Percentiles rank a stretch among this genome's conserved stretches.
phyloP scores from a whole-genome alignment of 371 early-diverging fungal genomes.

The Batrachochytrium dendrobatidis region DNA sequence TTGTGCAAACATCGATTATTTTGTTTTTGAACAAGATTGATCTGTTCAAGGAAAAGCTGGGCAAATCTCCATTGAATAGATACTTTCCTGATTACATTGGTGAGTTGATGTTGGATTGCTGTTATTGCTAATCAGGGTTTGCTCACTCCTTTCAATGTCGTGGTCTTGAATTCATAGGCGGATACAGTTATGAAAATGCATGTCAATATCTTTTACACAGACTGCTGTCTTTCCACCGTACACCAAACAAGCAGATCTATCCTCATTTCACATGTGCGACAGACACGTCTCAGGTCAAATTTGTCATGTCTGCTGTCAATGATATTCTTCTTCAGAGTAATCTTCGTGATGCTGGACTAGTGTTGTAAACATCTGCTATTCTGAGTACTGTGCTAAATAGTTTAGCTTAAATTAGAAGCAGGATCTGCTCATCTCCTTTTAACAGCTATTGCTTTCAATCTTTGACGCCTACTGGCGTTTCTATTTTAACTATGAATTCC shows the following conservation, averaged over 20 bases:
- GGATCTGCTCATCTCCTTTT: too few species aligned
- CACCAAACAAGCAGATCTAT: slow-evolving; percentile 32
- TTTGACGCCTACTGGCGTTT: too few species aligned
- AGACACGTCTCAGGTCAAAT: slow-evolving; percentile 90
- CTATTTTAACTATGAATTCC: too few species aligned
- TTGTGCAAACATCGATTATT: slow-evolving; percentile 85
- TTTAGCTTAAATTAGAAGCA: too few species aligned
- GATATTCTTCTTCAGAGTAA: slow-evolving; percentile 91
- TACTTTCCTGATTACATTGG: slow-evolving; percentile 82
- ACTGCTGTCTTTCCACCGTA: background rate
- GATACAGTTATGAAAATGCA: background rate
- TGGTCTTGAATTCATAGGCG: background rate
- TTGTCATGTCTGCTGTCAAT: slow-evolving; percentile 89
- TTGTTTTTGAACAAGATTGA: slow-evolving; percentile 96
- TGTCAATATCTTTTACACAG: background rate
- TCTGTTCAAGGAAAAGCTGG: slow-evolving; percentile 82
- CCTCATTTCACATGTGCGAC: slow-evolving; percentile 94
- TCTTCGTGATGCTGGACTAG: slow-evolving; percentile 76
- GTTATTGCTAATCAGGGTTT: background rate
- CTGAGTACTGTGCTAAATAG: too few species aligned
- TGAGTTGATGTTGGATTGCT: slow-evolving; percentile 13
- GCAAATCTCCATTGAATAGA: slow-evolving; percentile 64
- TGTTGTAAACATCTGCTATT: too few species aligned
- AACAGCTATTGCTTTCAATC: too few species aligned
- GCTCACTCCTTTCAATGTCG: slow-evolving; percentile 6